Evolutionary conservation across 306 rosid genomes (phyloP).

Genomic region (Vicia sativa): DNA sequence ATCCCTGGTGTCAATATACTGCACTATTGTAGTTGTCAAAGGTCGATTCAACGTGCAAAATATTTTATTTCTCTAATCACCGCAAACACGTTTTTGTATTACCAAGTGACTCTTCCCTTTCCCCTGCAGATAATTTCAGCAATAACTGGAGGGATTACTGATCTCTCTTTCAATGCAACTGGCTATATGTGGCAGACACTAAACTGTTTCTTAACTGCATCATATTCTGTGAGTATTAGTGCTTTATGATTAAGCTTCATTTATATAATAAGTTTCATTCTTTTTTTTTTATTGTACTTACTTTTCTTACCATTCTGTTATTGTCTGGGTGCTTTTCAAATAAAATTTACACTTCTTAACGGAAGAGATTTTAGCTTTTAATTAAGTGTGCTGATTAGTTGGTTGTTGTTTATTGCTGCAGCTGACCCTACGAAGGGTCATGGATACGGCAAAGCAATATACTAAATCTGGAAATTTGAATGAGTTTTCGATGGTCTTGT

Average conservation of each 20-base stretch:
- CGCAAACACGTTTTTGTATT: slow-evolving; percentile 5
- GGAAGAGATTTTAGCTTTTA: slow-evolving; percentile 19
- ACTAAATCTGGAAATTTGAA: slow-evolving; percentile 91
- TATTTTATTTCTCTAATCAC: slow-evolving; percentile 16
- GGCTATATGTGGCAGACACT: slow-evolving; percentile 90
- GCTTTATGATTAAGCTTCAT: slow-evolving; percentile 31
- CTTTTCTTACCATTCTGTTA: slow-evolving; percentile 16
- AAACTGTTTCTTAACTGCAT: slow-evolving; percentile 95
- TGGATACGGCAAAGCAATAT: slow-evolving; percentile 92
- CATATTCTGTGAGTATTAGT: slow-evolving; percentile 88
- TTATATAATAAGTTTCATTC: slow-evolving; percentile 8
- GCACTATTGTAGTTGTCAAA: slow-evolving; percentile 13
- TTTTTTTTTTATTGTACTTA: neutral
- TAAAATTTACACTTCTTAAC: slow-evolving; percentile 20
- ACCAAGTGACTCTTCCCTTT: slow-evolving; percentile 10
- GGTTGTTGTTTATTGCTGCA: slow-evolving; percentile 47
- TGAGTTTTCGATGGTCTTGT: slow-evolving; percentile 97
- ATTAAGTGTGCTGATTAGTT: slow-evolving; percentile 39
- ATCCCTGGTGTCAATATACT: slow-evolving; percentile 8
- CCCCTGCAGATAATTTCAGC: slow-evolving; percentile 93
- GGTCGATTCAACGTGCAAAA: slow-evolving; percentile 10
- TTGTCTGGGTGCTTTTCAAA: slow-evolving; percentile 3
- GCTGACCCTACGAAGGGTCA: slow-evolving; percentile 87
- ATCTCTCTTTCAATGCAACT: slow-evolving; percentile 74
- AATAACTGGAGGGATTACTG: slow-evolving; percentile 90